Conservation (phyloP, 2,329 filamentous ascomycete species). For the Monosporascus sp. region DNA sequence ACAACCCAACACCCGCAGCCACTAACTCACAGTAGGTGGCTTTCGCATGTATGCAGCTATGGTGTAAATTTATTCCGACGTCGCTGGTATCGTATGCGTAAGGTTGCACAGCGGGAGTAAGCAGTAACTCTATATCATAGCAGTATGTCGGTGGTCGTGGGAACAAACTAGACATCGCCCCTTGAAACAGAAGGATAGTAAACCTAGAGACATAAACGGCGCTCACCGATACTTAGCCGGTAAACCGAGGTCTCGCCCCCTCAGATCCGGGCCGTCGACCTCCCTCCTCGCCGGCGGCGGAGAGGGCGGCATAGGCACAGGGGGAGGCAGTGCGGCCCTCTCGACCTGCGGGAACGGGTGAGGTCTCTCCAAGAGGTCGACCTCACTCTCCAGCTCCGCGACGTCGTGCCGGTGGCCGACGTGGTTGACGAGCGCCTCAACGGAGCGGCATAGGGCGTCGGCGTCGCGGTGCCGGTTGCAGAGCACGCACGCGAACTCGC, state of each 20-base stretch:
- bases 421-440: slow-evolving; percentile 27
- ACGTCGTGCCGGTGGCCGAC: slow-evolving; percentile 15
- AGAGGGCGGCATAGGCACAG: background rate
- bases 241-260: background rate
- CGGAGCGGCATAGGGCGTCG: slow-evolving; percentile 23
- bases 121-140: too few relatives aligned
- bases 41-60: too few relatives aligned
- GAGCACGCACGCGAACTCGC: slow-evolving; percentile 29
- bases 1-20: too few relatives aligned
- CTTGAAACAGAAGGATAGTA: too few relatives aligned
- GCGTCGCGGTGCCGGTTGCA: slow-evolving; percentile 22
- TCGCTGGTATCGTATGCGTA: too few relatives aligned
- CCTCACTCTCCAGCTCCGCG: slow-evolving; percentile 10
- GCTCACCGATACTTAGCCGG: background rate
- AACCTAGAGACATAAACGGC: background rate
- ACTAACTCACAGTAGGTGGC: too few relatives aligned
- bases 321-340: background rate
- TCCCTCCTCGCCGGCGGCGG: background rate
- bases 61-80: too few relatives aligned
- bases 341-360: too few relatives aligned
- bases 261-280: background rate
- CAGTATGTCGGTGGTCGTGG: too few relatives aligned
- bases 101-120: too few relatives aligned
- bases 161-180: too few relatives aligned
- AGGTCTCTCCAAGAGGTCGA: slow-evolving; percentile 5